Base-by-base conservation (phyloP, 768 basidiomycete species). In the Boletellus sp. region DNA sequence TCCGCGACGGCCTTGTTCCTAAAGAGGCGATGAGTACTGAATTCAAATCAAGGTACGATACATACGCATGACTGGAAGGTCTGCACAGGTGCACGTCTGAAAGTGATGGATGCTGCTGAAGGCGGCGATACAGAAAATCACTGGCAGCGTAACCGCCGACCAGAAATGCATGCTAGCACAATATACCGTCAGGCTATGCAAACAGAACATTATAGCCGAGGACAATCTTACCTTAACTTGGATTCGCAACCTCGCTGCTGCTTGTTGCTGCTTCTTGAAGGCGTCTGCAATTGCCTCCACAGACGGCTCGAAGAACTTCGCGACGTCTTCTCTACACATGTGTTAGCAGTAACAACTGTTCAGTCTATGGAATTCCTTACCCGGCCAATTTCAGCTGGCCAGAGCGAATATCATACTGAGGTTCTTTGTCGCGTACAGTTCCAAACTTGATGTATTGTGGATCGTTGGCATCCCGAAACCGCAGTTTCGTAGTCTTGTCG, bases 71-170 rank as follows among this genome's bases (percentile, higher is more conserved):
- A 35, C 70, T 72, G 45, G 78, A 71, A 3, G 80, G 80, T 15
- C 79, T 70, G 42, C 71, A 69, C 4, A 82, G 59, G 12, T 68
- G 63, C 3, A 79, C 56, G 0, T 71, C 70, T 0, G 68, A 62
- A 16, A 68, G 64, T 17, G 54, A 57, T 1, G 78, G 58, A 2
- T 66, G 59, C 16, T 63, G 56, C 16, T 72, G 71, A 17, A 83
- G 71, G 31, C 68, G 65, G 8, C 54, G 52, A 46, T 72, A 78
- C 13, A 81, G 56, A 64, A 70, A 79, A 22, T 74, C 72, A 43
- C 70, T 79, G 12, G 76, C 73, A 0, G 74, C 73, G 52, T 78
- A 80, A 0, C 78, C 77, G 2, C 79, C 78, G 1, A 80, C 77
- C 2, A 83, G 69, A 36, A 78, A 72, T n/a, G 74, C 69, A 15